Evolutionary conservation across 1,284 basidiomycete species (phyloP).

Genomic region (Gomphus bonarii): DNA sequence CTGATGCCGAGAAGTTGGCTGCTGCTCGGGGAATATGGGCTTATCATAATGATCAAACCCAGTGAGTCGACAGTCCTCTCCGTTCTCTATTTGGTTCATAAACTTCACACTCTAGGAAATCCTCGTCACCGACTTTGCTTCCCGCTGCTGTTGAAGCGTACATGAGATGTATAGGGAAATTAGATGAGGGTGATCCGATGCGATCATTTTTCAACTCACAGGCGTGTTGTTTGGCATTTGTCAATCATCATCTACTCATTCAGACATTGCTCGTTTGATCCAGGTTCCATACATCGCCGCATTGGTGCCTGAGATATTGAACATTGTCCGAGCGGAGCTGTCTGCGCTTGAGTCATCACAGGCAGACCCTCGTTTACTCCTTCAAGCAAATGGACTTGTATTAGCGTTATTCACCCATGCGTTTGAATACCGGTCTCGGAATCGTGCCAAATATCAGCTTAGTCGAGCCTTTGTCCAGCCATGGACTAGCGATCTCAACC

Average conservation of each 20-base stretch:
- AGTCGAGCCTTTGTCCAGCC: constrained; percentile 61
- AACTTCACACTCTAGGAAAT: background rate
- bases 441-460: constrained; percentile 69
- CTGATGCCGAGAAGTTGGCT: constrained; percentile 85
- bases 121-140: background rate
- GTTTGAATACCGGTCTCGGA: constrained; percentile 62
- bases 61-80: constrained; percentile 30
- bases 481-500: constrained; percentile 69
- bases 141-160: constrained; percentile 38
- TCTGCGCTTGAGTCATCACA: constrained; percentile 26
- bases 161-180: constrained; percentile 29
- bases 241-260: background rate
- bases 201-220: constrained; percentile 78
- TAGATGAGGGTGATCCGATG: constrained; percentile 45
- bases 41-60: constrained; percentile 63
- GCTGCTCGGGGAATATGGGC: constrained; percentile 81
- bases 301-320: constrained; percentile 18
- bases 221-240: constrained; percentile 24
- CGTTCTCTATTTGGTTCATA: background rate
- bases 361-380: constrained; percentile 34
- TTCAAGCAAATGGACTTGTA: constrained; percentile 60
- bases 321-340: constrained; percentile 15
- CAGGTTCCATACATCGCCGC: constrained; percentile 10
- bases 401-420: constrained; percentile 25
- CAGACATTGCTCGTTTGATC: constrained; percentile 22